phyloP scores from a whole-genome alignment of 202 grass and related monocot species.

The Panicum virgatum region DNA sequence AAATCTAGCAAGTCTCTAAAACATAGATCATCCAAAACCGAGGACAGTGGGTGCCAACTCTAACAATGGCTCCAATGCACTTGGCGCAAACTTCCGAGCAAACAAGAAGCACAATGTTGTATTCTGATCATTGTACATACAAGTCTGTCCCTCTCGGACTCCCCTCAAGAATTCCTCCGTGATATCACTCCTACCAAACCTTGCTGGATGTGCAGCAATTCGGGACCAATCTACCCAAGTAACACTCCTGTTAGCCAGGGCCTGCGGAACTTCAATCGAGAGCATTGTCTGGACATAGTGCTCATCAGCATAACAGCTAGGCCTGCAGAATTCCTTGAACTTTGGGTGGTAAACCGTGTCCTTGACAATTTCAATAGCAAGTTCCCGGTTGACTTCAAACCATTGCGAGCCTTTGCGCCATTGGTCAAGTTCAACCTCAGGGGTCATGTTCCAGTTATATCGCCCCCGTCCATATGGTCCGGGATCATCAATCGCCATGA shows the following conservation, averaged over 20 bases:
- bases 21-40: constrained; percentile 46
- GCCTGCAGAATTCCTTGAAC: constrained; percentile 84
- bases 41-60: constrained; percentile 59
- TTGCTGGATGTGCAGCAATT: constrained; percentile 89
- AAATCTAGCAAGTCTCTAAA: neutral
- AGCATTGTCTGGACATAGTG: constrained; percentile 97
- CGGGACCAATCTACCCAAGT: constrained; percentile 94
- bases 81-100: constrained; percentile 86
- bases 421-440: constrained; percentile 78
- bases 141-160: constrained; percentile 55
- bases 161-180: constrained; percentile 76
- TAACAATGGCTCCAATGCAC: constrained; percentile 75
- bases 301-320: constrained; percentile 83
- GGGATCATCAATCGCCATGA: constrained; percentile 74
- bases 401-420: constrained; percentile 97
- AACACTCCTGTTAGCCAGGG: constrained; percentile 79
- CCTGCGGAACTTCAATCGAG: constrained; percentile 66
- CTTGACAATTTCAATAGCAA: constrained; percentile 60
- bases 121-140: constrained; percentile 71
- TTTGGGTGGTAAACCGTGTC: constrained; percentile 80
- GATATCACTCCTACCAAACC: constrained; percentile 75
- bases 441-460: constrained; percentile 79
- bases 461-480: constrained; percentile 85
- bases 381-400: constrained; percentile 75
- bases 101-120: constrained; percentile 68